Base-by-base conservation (phyloP, 148 eudicot genomes). In the Nyssa sinensis region DNA sequence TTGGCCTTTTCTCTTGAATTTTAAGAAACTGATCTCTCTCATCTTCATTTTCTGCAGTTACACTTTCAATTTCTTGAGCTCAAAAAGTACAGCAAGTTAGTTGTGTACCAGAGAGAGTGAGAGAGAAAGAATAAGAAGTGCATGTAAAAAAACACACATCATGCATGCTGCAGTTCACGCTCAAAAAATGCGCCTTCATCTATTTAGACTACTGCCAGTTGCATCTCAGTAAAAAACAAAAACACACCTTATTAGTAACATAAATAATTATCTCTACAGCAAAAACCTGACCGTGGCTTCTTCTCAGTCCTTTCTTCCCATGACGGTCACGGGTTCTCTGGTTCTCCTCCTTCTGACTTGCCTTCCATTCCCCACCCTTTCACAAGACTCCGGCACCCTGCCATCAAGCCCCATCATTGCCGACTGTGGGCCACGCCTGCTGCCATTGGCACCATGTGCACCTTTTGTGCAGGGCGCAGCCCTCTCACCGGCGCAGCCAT, bases 401-500 rank as follows among this genome's bases (percentile, higher is more conserved):
- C 39, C 39, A 35, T 35, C 39, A 9, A 34, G 30, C 7, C 85
- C 89, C 21, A 84, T 79, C 3, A 62, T 87, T 30, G 75, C 81
- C 0, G 76, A 76, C 12, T 90, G 92, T 25, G 85, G 84, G 12
- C 79, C 91, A 1, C 72, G 73, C 23, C 80, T 92, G 53, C 61
- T 92, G 4, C 68, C 81, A 3, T 31, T 88, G 62, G 81, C 84
- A 51, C 80, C 91, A 0, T 90, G 97, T 66, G 85, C 69, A 3
- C 88, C 94, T 0, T 92, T 82, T 37, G 94, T 88, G 63, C 91
- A 88, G 70, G 97, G 92, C 65, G 61, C 72, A 30, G 71, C 73
- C 34, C 67, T 87, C 1, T 60, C 37, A 0, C 94, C 94, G 5
- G 77, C 66, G 12, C 79, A 34, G 75, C 41, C 77, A 41, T 92